Percentiles rank a stretch among this genome's conserved stretches.
Conservation (phyloP, 495 filamentous ascomycete species). For the Aspergillus taichungensis region DNA sequence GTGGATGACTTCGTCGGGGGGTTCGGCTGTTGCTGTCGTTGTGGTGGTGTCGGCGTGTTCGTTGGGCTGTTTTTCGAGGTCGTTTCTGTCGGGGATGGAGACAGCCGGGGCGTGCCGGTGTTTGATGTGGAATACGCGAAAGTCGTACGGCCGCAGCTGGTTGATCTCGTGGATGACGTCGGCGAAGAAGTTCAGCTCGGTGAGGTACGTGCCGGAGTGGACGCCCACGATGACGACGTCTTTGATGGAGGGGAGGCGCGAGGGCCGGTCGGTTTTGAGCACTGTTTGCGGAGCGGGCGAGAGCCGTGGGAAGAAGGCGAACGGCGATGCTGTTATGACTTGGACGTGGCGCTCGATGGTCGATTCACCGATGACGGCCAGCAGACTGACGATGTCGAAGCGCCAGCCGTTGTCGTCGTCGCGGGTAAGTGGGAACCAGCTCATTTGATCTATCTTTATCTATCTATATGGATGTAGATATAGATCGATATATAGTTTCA, state of each 20-base stretch:
- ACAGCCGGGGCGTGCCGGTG: background rate
- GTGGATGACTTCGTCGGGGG: too few relatives aligned
- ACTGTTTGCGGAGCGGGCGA: conserved; percentile 60
- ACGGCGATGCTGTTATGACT: conserved; percentile 44
- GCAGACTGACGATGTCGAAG: conserved; percentile 52
- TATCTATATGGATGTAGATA: too few relatives aligned
- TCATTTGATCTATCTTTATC: conserved; percentile 6
- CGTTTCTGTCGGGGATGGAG: background rate
- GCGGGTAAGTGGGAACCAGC: conserved; percentile 9
- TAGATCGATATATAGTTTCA: too few relatives aligned
- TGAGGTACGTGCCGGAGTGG: conserved; percentile 44
- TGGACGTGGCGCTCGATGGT: conserved; percentile 48
- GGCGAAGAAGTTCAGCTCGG: conserved; percentile 52
- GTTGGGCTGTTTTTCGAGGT: background rate
- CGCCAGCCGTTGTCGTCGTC: conserved; percentile 10
- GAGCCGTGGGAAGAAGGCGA: conserved; percentile 53
- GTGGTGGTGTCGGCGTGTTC: conserved; percentile 13
- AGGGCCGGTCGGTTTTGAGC: conserved; percentile 46
- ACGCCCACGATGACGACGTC: conserved; percentile 48
- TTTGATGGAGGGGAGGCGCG: conserved; percentile 43
- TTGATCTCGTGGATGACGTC: conserved; percentile 51
- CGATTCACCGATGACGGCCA: conserved; percentile 55
- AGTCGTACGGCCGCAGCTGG: conserved; percentile 20
- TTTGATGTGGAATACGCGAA: conserved; percentile 6
- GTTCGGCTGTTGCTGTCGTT: too few relatives aligned